phyloP scores from a whole-genome alignment of 208 protist genomes.

The Porcisia hertigi region DNA sequence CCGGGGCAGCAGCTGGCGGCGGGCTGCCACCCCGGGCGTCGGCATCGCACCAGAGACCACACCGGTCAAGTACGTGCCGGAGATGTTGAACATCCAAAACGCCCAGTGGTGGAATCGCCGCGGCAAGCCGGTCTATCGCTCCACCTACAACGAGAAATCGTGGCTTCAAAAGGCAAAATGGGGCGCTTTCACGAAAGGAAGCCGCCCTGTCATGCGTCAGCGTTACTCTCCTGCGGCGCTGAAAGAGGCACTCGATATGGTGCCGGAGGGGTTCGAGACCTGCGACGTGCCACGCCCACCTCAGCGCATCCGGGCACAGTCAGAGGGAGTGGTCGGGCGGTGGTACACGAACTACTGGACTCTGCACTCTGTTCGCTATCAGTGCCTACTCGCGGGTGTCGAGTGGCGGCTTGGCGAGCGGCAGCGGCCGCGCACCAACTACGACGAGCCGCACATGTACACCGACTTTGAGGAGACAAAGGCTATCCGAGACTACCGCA shows the following conservation, averaged over 20 bases:
- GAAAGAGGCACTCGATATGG: constrained; percentile 66
- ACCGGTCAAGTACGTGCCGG: constrained; percentile 88
- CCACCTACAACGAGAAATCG: constrained; percentile 80
- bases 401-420: constrained; percentile 83
- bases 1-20: constrained; percentile 32
- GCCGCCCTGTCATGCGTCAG: constrained; percentile 66
- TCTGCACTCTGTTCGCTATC: constrained; percentile 86
- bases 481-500: constrained; percentile 85
- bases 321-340: constrained; percentile 85
- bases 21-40: constrained; percentile 71
- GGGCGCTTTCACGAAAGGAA: constrained; percentile 59
- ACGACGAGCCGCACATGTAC: constrained; percentile 90
- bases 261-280: constrained; percentile 79
- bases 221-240: constrained; percentile 81
- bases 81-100: constrained; percentile 89
- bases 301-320: constrained; percentile 83
- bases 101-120: constrained; percentile 80
- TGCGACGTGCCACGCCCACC: constrained; percentile 85
- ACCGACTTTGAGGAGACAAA: constrained; percentile 92
- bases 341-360: constrained; percentile 95
- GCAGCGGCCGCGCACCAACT: constrained; percentile 79
- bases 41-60: constrained; percentile 90
- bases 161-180: constrained; percentile 70
- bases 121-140: constrained; percentile 57
- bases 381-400: constrained; percentile 79